Conservation (phyloP, 2,329 filamentous ascomycete species). For the Rutstroemia sp. region DNA sequence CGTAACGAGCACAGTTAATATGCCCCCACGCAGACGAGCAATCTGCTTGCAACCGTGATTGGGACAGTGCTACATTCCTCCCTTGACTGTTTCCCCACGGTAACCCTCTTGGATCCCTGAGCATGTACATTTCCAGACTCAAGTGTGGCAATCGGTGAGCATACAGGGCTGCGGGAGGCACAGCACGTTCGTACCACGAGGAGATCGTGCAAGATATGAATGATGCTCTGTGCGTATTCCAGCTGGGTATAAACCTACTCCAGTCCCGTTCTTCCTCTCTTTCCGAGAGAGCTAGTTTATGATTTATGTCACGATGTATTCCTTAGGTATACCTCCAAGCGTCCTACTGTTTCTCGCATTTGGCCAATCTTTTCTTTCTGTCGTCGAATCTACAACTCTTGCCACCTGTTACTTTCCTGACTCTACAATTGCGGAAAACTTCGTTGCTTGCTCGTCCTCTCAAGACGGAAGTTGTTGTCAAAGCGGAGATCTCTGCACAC, state of each 20-base stretch:
- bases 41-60: too few relatives aligned
- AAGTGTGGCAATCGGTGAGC: not conserved
- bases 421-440: conserved; percentile 5
- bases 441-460: conserved; percentile 11
- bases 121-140: not conserved
- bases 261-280: not conserved
- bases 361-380: not conserved
- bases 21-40: too few relatives aligned
- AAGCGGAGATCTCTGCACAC: conserved; percentile 12
- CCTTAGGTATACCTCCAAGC: not conserved
- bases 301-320: not conserved
- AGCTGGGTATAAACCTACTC: too few relatives aligned
- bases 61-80: too few relatives aligned
- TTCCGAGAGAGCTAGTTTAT: not conserved
- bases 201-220: not conserved
- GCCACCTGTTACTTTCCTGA: conserved; percentile 12
- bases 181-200: not conserved
- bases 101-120: not conserved
- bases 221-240: not conserved
- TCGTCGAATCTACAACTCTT: not conserved
- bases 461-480: conserved; percentile 13
- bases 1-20: too few relatives aligned
- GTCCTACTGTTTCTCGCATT: not conserved
- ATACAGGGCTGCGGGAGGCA: not conserved
- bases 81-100: not conserved